Evolutionary conservation across 805 yeast species (phyloP), one percentile per base, ranked within the genome.

Genomic region (Jamesozyma lodderae): DNA sequence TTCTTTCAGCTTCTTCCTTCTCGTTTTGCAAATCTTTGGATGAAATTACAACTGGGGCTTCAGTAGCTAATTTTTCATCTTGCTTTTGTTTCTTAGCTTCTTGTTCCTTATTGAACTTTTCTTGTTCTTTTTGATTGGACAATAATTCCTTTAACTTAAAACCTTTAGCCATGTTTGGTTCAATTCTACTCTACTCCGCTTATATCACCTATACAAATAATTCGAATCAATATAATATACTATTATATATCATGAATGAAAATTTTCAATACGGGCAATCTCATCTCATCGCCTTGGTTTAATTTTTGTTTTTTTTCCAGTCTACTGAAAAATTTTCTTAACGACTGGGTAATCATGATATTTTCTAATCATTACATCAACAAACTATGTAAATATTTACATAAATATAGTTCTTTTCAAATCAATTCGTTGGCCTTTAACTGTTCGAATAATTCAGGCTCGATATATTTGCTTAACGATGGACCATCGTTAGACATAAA

Each of bases 381-480:
- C 24, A 6, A 22, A 13, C n/a, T 14, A 24, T 9, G n/a, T 10
- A 24, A 24, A 24, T 24, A 6, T 14, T 24, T 24, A 24, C 4
- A 11, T 6, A 4, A 11, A 24, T 14, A 24, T 24, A 24, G 5
- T 24, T 24, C n/a, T 6, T 24, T 15, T 29, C 22, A 29, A 4
- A 57, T 32, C 33, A 73, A 37, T 0, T 80, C 82, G 31, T 68
- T 62, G 28, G 69, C 73, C 41, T 63, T 62, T 48, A 86, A 59
- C 45, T 73, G 72, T 6, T 65, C 64, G 45, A 69, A 73, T 15
- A 83, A 60, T 2, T 73, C 80, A 2, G 62, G 60, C 37, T 81
- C 94, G 20, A 88, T 71, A 51, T 79, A 85, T 46, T 77, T 77
- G 35, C 70, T 68, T 34, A 88, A 53, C 2, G 59, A 46, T 7